Evolutionary conservation across 2,329 filamentous ascomycete genomes (phyloP), one percentile per base, ranked within the genome.

Genomic region (Beauveria sp.): DNA sequence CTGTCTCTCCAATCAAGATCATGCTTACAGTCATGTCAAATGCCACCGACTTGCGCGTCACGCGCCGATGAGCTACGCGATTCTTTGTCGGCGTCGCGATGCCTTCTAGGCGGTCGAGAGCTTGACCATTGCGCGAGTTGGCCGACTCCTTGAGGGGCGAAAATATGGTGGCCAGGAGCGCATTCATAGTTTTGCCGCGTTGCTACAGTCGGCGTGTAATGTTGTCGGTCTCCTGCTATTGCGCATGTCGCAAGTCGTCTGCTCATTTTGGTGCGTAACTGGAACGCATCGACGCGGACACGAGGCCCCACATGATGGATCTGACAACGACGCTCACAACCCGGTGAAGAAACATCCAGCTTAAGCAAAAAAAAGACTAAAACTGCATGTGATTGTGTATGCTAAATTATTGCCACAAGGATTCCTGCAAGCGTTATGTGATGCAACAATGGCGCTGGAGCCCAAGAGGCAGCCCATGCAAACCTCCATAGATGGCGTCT

Each of bases 11-110:
- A 48, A 54, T 14, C 3, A 16, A 18, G 7, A 7, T 5, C 16
- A 40, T 20, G 8, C 59, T 37, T n/a, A 61, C 59, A 48, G 59
- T 57, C 59, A 61, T 57, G 22, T 61, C 54, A 50, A 61, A 61
- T 8, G 53, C 43, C n/a, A 61, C 59, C 20, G 59, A 55, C 40
- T 61, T 61, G 14, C 40, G 46, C 46, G 41, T 16, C n/a, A n/a
- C 7, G 20, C 43, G 59, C 44, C 24, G 3, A 16, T 30, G 24
- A 3, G 55, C 20, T 22, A 16, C 40, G 24, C 59, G 59, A n/a
- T 48, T 54, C 52, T 40, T 52, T 24, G 47, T 16, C 37, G 59
- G 59, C 26, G 46, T 52, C 14, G 37, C n/a, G 47, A 37, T 46
- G 37, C 44, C 34, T 14, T 51, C 53, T 40, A 51, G 41, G 14